Conservation (phyloP, 1,284 basidiomycete genomes). For the Ganoderma lingzhi region DNA sequence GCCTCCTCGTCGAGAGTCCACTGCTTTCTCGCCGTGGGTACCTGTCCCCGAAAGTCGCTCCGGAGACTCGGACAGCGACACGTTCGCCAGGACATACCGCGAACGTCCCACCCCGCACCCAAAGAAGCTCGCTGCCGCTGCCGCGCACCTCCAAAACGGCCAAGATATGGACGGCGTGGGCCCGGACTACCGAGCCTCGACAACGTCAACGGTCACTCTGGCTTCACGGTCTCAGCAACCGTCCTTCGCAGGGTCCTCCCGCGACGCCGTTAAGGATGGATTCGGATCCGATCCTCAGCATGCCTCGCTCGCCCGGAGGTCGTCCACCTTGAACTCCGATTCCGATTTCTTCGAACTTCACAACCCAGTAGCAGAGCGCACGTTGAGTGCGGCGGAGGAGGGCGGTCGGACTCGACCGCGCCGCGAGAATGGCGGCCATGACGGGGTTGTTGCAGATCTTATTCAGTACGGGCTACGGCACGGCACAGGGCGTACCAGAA, state of each 20-base stretch:
- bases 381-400: slow-evolving; percentile 29
- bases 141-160: slow-evolving; percentile 26
- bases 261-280: neutral
- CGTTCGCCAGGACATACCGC: slow-evolving; percentile 17
- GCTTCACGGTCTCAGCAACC: neutral
- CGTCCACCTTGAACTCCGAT: slow-evolving; percentile 11
- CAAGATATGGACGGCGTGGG: neutral
- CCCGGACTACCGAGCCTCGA: neutral
- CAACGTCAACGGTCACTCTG: neutral
- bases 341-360: slow-evolving; percentile 3
- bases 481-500: slow-evolving; percentile 7
- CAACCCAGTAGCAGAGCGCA: slow-evolving; percentile 13
- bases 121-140: slow-evolving; percentile 21
- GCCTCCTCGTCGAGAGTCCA: slow-evolving; percentile 22
- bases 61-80: neutral
- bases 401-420: slow-evolving; percentile 6
- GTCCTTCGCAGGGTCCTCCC: neutral
- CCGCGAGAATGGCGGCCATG: slow-evolving; percentile 6
- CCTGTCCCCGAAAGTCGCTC: neutral
- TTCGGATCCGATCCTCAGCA: neutral
- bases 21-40: slow-evolving; percentile 16
- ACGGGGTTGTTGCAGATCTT: slow-evolving; percentile 29
- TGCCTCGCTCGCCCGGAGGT: slow-evolving; percentile 14
- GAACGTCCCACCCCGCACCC: slow-evolving; percentile 33
- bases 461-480: slow-evolving; percentile 25